Percentiles rank a stretch among this genome's conserved stretches.
Evolutionary conservation across 495 filamentous ascomycete genomes (phyloP).

Genomic region (Lepraria neglecta): DNA sequence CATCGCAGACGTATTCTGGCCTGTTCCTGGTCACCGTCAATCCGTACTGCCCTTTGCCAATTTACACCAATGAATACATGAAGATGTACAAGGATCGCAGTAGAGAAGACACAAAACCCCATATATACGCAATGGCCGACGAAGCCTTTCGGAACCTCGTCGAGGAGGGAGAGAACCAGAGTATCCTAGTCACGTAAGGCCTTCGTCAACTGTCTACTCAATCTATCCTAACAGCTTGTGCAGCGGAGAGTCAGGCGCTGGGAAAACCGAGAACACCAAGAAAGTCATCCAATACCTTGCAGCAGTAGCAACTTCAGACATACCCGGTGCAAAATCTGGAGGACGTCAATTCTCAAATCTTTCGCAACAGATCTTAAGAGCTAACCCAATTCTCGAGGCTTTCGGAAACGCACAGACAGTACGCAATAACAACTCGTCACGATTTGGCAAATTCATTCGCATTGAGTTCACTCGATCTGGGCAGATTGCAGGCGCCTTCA

Average conservation of each 20-base stretch:
- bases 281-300: conserved; percentile 99
- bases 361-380: conserved; percentile 93
- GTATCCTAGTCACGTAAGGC: conserved; percentile 82
- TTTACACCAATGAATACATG: conserved; percentile 94
- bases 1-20: conserved; percentile 78
- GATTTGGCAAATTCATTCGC: conserved; percentile 98
- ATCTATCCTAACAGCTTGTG: neutral
- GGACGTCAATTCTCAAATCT: conserved; percentile 70
- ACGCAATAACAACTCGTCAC: conserved; percentile 95
- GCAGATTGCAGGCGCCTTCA: conserved; percentile 91
- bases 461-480: conserved; percentile 90
- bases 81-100: conserved; percentile 90
- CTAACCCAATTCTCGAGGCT: conserved; percentile 96
- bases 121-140: conserved; percentile 98
- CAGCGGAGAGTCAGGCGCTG: conserved; percentile 91
- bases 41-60: conserved; percentile 88
- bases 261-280: conserved; percentile 99
- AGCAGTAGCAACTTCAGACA: conserved; percentile 81
- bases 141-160: conserved; percentile 93
- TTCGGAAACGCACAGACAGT: conserved; percentile 99
- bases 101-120: conserved; percentile 89
- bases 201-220: neutral
- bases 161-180: conserved; percentile 92
- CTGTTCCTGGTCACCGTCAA: conserved; percentile 96
- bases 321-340: conserved; percentile 55